These are phyloP conservation scores for Tolypocladium album DNA, from an alignment of 2,329 filamentous ascomycete species.

Conservation along the genomic window DNA sequence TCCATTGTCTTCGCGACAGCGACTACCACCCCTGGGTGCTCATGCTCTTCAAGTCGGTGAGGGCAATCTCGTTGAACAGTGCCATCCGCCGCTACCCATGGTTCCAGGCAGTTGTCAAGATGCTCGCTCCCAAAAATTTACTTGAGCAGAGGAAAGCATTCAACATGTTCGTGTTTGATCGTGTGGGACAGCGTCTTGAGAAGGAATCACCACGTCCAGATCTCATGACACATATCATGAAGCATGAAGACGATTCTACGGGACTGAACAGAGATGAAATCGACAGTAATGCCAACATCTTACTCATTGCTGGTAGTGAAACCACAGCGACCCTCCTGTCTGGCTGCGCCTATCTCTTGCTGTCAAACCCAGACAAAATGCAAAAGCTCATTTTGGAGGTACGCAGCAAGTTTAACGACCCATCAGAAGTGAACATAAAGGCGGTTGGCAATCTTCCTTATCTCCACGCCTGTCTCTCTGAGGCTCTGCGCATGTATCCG, in stretches of 20 bases:
- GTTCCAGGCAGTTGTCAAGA: background rate
- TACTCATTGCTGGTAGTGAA: slow-evolving; percentile 17
- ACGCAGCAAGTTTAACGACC: background rate
- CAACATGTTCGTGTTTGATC: background rate
- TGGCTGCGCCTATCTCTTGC: slow-evolving; percentile 14
- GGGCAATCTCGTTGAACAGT: slow-evolving; percentile 4
- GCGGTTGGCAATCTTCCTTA: slow-evolving; percentile 1
- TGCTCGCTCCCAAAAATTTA: background rate
- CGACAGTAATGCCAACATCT: slow-evolving; percentile 7
- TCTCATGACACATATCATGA: slow-evolving; percentile 1
- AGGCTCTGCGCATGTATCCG: slow-evolving; percentile 27
- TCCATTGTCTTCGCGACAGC: slow-evolving; percentile 11
- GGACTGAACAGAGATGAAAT: slow-evolving; percentile 5
- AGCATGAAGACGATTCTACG: background rate
- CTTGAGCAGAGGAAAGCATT: background rate
- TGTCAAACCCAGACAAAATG: slow-evolving; percentile 16
- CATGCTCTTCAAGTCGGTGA: slow-evolving; percentile 5
- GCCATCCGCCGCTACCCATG: background rate
- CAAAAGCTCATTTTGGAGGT: slow-evolving; percentile 22
- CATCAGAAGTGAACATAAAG: slow-evolving; percentile 1
- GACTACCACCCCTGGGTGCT: slow-evolving; percentile 13
- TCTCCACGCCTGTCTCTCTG: slow-evolving; percentile 25
- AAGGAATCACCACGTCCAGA: background rate
- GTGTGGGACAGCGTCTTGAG: background rate
- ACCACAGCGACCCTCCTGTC: slow-evolving; percentile 17